Conservation (phyloP, 2,329 filamentous ascomycete genomes). For the Achaetomium macrosporum region DNA sequence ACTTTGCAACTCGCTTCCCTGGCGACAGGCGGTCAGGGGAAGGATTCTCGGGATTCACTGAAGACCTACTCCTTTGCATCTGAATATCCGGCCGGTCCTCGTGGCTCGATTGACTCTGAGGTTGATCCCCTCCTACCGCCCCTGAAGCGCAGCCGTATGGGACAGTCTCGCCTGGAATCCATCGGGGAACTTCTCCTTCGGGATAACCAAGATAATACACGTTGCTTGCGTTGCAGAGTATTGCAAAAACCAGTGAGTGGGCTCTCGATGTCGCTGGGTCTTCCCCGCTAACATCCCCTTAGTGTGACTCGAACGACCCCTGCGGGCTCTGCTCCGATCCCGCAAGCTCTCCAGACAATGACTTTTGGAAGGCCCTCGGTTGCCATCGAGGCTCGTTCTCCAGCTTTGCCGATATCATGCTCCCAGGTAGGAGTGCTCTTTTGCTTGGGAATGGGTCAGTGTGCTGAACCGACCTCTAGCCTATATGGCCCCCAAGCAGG, state of each 20-base stretch:
- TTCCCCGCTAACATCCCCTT: constrained; percentile 18
- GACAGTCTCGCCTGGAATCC: constrained; percentile 49
- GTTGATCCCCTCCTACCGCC: constrained; percentile 49
- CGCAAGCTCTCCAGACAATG: constrained; percentile 33
- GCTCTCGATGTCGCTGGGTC: not conserved
- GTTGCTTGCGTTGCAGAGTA: constrained; percentile 48
- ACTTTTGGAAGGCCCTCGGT: constrained; percentile 45
- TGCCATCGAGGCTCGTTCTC: constrained; percentile 46
- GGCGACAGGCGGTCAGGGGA: constrained; percentile 29
- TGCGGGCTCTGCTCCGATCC: constrained; percentile 43
- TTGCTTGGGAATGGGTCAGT: not conserved
- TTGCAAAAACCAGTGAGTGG: constrained; percentile 40
- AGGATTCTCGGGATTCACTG: constrained; percentile 38
- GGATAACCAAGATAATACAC: constrained; percentile 37
- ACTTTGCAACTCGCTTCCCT: constrained; percentile 33
- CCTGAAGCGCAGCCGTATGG: constrained; percentile 47
- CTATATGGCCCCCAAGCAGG: constrained; percentile 43
- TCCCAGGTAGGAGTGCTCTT: constrained; percentile 39
- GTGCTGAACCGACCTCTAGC: constrained; percentile 32
- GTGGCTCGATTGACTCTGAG: constrained; percentile 42
- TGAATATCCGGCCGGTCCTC: constrained; percentile 33
- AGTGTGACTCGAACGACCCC: constrained; percentile 49
- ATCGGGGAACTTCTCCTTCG: constrained; percentile 49
- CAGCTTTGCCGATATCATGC: constrained; percentile 43
- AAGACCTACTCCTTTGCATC: constrained; percentile 37